Percentiles rank a stretch among this genome's conserved stretches.
Evolutionary conservation across 192 early-diverging fungal genomes (phyloP).

Genomic region (Phycomyces blakesleeanus): DNA sequence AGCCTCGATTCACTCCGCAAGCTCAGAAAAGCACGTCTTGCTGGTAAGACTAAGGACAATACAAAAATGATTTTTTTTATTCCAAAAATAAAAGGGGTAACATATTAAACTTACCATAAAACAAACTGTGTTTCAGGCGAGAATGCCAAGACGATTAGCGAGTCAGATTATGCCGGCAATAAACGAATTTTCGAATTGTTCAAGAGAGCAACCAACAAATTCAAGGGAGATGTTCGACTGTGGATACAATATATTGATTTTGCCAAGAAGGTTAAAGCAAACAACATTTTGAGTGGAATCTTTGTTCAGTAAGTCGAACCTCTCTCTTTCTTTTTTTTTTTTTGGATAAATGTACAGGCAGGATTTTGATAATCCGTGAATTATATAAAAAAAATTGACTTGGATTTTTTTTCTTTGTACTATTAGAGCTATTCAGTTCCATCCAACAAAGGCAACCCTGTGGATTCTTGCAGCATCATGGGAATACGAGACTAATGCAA

Average conservation of each 20-base stretch:
- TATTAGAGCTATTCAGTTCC: constrained; percentile 74
- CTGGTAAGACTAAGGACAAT: constrained; percentile 3
- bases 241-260: constrained; percentile 95
- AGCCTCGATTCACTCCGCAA: constrained; percentile 81
- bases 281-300: constrained; percentile 62
- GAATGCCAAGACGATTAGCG: not conserved
- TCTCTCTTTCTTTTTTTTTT: no score
- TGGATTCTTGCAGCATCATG: constrained; percentile 91
- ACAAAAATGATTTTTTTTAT: no score
- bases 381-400: constrained; percentile 14
- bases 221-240: constrained; percentile 70
- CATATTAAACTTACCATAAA: no score
- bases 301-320: constrained; percentile 60
- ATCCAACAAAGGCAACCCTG: constrained; percentile 75
- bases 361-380: not conserved
- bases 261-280: constrained; percentile 51
- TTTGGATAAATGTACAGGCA: not conserved
- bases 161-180: constrained; percentile 41
- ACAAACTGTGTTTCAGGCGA: not conserved
- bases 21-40: constrained; percentile 68
- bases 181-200: constrained; percentile 79
- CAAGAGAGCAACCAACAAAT: constrained; percentile 72
- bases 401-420: constrained; percentile 5
- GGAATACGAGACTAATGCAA: constrained; percentile 82
- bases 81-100: no score